phyloP scores from a whole-genome alignment of 2,329 filamentous ascomycete genomes.

The Phialophora chinensis region DNA sequence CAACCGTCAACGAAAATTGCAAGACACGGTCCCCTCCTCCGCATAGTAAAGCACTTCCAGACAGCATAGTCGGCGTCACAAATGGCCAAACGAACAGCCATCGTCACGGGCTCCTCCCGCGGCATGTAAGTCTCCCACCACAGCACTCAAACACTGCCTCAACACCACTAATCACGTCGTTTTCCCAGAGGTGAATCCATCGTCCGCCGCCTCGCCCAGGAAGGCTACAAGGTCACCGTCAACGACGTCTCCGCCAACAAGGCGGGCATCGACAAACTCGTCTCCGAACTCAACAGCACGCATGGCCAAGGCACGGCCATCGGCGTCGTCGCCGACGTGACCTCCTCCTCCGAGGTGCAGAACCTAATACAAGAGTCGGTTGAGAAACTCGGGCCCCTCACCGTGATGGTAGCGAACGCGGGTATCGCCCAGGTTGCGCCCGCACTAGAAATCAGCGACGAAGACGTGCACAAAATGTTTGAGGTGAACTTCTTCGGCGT shows the following conservation, averaged over 20 bases:
- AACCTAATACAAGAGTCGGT: slow-evolving; percentile 60
- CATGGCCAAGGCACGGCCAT: slow-evolving; percentile 48
- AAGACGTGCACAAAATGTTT: slow-evolving; percentile 66
- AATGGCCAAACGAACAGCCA: slow-evolving; percentile 43
- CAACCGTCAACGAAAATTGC: background rate
- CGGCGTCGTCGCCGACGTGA: slow-evolving; percentile 66
- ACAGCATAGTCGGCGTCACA: background rate
- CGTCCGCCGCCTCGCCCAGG: slow-evolving; percentile 66
- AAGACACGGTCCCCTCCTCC: background rate
- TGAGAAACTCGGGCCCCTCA: slow-evolving; percentile 57
- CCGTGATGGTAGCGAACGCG: slow-evolving; percentile 65
- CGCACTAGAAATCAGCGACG: slow-evolving; percentile 62
- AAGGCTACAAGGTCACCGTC: slow-evolving; percentile 70
- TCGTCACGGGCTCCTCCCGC: slow-evolving; percentile 50
- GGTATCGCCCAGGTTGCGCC: slow-evolving; percentile 65
- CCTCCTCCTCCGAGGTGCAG: slow-evolving; percentile 60
- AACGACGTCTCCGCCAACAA: slow-evolving; percentile 66
- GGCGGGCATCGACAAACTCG: slow-evolving; percentile 57
- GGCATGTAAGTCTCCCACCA: slow-evolving; percentile 46
- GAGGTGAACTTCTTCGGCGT: slow-evolving; percentile 67
- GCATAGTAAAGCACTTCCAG: background rate
- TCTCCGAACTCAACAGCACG: slow-evolving; percentile 37
- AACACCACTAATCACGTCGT: slow-evolving; percentile 1
- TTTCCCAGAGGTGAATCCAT: slow-evolving; percentile 44
- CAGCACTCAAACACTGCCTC: background rate